Percentiles rank a stretch among this genome's conserved stretches.
Conservation (phyloP, 441 rosid genomes). For the Cnidoscolus chayamansa region DNA sequence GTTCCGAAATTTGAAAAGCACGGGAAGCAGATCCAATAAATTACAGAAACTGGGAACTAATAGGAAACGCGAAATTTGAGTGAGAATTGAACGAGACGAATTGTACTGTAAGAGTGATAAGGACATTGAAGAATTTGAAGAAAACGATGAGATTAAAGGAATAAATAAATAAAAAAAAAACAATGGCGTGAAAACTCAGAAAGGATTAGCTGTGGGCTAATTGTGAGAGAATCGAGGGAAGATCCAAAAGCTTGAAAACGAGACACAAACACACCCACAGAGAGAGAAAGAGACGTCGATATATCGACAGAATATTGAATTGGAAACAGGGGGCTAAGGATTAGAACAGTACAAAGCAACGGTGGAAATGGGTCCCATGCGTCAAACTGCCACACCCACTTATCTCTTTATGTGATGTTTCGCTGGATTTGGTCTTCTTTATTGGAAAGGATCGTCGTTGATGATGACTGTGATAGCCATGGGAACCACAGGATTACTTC, state of each 20-base stretch:
- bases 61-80: background rate
- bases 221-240: background rate
- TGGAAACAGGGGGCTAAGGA: constrained; percentile 14
- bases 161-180: no score
- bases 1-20: background rate
- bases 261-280: background rate
- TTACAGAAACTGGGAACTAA: background rate
- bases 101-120: background rate
- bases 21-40: constrained; percentile 1
- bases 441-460: background rate
- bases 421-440: background rate
- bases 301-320: background rate
- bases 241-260: background rate
- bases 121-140: background rate
- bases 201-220: background rate
- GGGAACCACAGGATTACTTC: background rate
- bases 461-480: background rate
- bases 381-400: background rate
- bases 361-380: background rate
- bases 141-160: background rate
- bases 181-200: background rate
- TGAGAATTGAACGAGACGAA: background rate
- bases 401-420: background rate
- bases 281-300: no score
- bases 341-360: background rate